A percentile compares a stretch with the other conserved stretches of the same genome.
These are phyloP conservation scores for Zymoseptoria brevis DNA, from an alignment of 2,329 filamentous ascomycete genomes.

Conservation along the genomic window DNA sequence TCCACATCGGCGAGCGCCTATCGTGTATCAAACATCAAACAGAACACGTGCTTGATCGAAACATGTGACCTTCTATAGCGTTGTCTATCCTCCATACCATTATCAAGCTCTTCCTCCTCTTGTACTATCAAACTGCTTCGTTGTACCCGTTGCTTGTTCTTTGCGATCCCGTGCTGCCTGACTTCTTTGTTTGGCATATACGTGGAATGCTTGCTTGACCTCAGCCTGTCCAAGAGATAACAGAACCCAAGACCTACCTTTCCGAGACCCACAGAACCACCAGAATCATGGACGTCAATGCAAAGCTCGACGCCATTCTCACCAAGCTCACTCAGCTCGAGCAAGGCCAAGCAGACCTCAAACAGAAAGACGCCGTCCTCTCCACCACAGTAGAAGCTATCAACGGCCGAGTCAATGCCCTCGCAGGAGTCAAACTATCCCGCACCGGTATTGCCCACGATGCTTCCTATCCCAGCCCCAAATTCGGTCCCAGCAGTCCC, in stretches of 20 bases:
- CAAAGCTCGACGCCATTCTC: constrained; percentile 47
- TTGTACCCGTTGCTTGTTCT: not conserved
- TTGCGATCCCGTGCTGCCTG: not conserved
- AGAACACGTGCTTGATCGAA: not conserved
- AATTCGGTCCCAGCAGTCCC: constrained; percentile 16
- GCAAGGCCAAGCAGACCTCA: constrained; percentile 48
- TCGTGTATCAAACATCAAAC: no score
- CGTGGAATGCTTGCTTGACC: not conserved
- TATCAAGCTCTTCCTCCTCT: no score
- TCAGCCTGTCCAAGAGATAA: not conserved
- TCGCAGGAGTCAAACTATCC: constrained; percentile 51
- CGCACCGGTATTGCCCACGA: constrained; percentile 41
- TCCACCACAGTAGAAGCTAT: constrained; percentile 52
- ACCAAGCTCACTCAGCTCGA: constrained; percentile 48
- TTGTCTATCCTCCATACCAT: not conserved
- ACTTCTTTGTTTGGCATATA: not conserved
- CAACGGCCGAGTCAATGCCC: constrained; percentile 53
- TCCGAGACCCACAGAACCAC: not conserved
- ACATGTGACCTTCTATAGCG: not conserved
- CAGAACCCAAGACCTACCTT: not conserved
- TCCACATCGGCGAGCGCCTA: not conserved
- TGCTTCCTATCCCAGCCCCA: constrained; percentile 21
- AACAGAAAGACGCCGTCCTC: constrained; percentile 47
- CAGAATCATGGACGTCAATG: not conserved
- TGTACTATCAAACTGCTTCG: no score